Base-by-base conservation (phyloP, 176 grass and related monocot species). In the Pontederia crassipes region DNA sequence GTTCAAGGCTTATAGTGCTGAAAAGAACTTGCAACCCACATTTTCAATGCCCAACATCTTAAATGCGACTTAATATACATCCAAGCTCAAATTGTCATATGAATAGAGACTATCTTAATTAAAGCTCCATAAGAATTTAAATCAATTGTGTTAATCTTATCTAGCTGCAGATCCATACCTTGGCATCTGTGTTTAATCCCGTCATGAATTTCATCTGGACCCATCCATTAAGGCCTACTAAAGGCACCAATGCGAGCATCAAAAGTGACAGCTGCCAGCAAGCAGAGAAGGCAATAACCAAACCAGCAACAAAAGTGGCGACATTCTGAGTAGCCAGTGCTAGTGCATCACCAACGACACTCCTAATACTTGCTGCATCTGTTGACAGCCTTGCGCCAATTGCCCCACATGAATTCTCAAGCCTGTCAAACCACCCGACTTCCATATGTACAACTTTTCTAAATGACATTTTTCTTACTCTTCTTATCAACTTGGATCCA, bases 181-280 rank as follows among this genome's bases (percentile, higher is more conserved):
- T 66, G 28, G 49, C 48, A 53, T 66, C 64, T 28, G 48, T 12
- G 32, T 17, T 52, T 14, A 66, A 51, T 66, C 64, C 64, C 26
- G 50, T 66, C 64, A 66, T 66, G 64, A 66, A 53, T 53, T 66
- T 66, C 20, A 66, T 51, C 18, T 66, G 64, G 48, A 66, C 52
- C 64, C 64, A 66, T 52, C 64, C 64, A 53, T 66, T 66, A n/a
- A 66, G 12, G 9, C 18, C 12, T n/a, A 66, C 26, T 13, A 66
- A 50, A 53, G 64, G 64, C 28, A 28, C 64, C 64, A 66, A 66
- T 15, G 48, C 64, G 16, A 66, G 8, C 3, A 66, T 52, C 52
- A 66, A 15, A 9, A 66, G 49, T 52, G 64, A 47, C 64, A 66
- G 49, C 64, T 66, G 64, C 64, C 64, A 66, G 48, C 64, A 66